Conservation (phyloP, 768 basidiomycete genomes). For the Boletus patriciae region DNA sequence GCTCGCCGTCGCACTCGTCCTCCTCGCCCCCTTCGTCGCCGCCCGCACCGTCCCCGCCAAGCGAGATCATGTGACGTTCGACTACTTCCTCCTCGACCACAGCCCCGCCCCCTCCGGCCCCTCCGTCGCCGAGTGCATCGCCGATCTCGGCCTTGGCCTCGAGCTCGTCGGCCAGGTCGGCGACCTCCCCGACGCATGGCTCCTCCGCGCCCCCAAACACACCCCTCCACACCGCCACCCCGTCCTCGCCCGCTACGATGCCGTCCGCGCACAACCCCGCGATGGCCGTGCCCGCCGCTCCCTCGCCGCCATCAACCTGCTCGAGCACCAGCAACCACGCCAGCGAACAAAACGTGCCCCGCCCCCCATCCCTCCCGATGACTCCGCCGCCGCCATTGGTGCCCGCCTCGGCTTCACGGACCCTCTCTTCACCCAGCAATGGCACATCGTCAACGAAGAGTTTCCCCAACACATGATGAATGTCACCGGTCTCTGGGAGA, state of each 20-base stretch:
- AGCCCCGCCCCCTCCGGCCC: slow-evolving; percentile 49
- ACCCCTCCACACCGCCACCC: slow-evolving; percentile 13
- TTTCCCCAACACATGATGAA: slow-evolving; percentile 86
- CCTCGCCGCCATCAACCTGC: slow-evolving; percentile 55
- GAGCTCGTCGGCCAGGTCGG: slow-evolving; percentile 89
- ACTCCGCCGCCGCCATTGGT: slow-evolving; percentile 48
- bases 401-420: slow-evolving; percentile 69
- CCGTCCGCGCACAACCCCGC: slow-evolving; percentile 43
- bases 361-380: slow-evolving; percentile 47
- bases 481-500: slow-evolving; percentile 88
- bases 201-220: slow-evolving; percentile 61
- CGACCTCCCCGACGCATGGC: slow-evolving; percentile 78
- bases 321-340: slow-evolving; percentile 64
- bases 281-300: slow-evolving; percentile 42
- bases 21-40: slow-evolving; percentile 5
- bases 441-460: slow-evolving; percentile 92
- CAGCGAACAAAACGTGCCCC: slow-evolving; percentile 75
- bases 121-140: slow-evolving; percentile 59
- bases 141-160: slow-evolving; percentile 68
- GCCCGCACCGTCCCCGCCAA: slow-evolving; percentile 26
- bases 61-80: slow-evolving; percentile 59
- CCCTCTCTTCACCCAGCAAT: slow-evolving; percentile 82
- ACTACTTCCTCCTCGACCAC: slow-evolving; percentile 83
- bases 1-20: slow-evolving; percentile 5
- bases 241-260: slow-evolving; percentile 51